Base-by-base conservation (phyloP, 2,329 filamentous ascomycete genomes). In the Calonectria hongkongensis region DNA sequence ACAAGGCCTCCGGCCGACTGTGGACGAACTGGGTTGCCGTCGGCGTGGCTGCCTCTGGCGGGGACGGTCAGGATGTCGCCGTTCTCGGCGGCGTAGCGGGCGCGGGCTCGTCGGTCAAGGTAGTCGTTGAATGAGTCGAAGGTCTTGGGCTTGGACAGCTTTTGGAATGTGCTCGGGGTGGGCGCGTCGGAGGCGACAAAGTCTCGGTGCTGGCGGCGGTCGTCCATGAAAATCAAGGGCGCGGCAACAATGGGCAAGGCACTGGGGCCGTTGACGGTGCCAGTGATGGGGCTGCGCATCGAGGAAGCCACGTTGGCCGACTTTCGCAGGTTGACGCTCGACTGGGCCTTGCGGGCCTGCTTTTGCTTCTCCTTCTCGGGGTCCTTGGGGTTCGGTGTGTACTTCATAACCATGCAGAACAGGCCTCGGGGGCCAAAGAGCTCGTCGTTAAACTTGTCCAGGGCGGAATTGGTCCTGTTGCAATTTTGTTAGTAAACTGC, bases 361-460 rank as follows among this genome's bases (percentile, higher is more conserved):
- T 60, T 36, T 15, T 60, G 54, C 33, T 60, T 60, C 30, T 60
- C 21, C 21, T 60, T 39, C 54, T 36, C 21, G 54, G 33, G 33
- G 18, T 60, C 54, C 33, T 41, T 60, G 54, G 33, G 33, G 13
- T 41, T 41, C 10, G 54, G 54, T 21, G n/a, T 39, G 54, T 60
- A 60, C 7, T 60, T 60, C 54, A 60, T 60, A 16, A 60, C 39
- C 54, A 60, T 60, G 54, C 54, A 60, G 54, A 60, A 60, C n/a
- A 60, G 54, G 5, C 54, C 54, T 25, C n/a, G 33, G 15, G 54
- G 54, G 7, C 33, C 54, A 36, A 60, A 60, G 21, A 60, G 54
- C 15, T 60, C 54, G 4, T 39, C 54, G 54, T 60, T 60, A 21
- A 41, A 60, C 54, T 41, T 60, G 54, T 60, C 54, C 9, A 60